Conservation (phyloP, 192 early-diverging fungal species). For the Entrophospora sp. region DNA sequence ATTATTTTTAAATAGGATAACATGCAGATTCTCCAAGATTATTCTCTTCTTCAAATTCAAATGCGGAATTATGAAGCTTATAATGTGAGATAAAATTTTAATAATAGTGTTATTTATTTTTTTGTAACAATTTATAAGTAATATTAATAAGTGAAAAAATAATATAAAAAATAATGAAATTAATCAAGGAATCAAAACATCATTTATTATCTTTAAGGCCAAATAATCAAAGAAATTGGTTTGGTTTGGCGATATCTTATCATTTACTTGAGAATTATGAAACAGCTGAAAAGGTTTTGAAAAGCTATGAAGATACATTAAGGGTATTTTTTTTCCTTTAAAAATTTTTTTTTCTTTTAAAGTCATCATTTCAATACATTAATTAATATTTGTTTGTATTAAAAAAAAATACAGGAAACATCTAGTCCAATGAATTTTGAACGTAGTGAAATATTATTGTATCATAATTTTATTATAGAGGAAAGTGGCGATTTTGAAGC, state of each 20-base stretch:
- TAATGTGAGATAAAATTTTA: conserved; percentile 37
- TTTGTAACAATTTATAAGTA: neutral
- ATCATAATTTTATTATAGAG: conserved; percentile 79
- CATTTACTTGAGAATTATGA: conserved; percentile 72
- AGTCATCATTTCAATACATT: neutral
- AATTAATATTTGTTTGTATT: no score
- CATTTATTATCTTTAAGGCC: conserved; percentile 64
- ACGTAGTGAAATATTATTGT: conserved; percentile 77
- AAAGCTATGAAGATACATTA: conserved; percentile 56
- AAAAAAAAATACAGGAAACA: conserved; percentile 25
- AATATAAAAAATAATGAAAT: no score
- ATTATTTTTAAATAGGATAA: conserved; percentile 58
- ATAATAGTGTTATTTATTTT: neutral
- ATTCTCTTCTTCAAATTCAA: conserved; percentile 78
- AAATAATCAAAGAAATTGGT: conserved; percentile 66
- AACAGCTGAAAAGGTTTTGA: conserved; percentile 62
- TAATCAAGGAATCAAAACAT: conserved; percentile 62
- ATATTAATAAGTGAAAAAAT: neutral
- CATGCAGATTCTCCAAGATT: conserved; percentile 86
- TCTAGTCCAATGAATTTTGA: conserved; percentile 47
- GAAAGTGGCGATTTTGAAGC: conserved; percentile 66
- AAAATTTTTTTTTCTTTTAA: neutral
- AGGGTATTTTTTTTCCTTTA: conserved; percentile 34
- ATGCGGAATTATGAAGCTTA: conserved; percentile 79
- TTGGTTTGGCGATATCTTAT: conserved; percentile 78